These are phyloP conservation scores for Xylaria sp. DNA, from an alignment of 2,329 filamentous ascomycete species.

Conservation along the genomic window DNA sequence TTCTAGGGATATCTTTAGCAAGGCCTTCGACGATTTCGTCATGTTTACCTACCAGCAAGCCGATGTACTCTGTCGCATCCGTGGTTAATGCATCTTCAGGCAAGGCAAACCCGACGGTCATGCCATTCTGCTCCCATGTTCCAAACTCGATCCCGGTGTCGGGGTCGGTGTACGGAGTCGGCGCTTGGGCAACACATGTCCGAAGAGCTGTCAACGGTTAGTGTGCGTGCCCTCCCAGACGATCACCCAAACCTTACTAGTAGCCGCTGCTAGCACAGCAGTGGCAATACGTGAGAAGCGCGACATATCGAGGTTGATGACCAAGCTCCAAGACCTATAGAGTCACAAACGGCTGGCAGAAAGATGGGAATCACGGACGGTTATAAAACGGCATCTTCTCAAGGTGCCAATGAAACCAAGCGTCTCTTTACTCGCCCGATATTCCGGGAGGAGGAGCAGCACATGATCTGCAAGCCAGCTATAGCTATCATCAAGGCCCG, in stretches of 20 bases:
- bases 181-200: conserved; percentile 33
- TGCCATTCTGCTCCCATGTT: conserved; percentile 33
- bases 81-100: conserved; percentile 36
- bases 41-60: conserved; percentile 32
- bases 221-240: conserved; percentile 1
- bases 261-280: conserved; percentile 35
- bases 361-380: conserved; percentile 17
- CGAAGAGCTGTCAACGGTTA: conserved; percentile 31
- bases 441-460: conserved; percentile 30
- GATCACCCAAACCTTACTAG: conserved; percentile 27
- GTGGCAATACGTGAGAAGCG: conserved; percentile 34
- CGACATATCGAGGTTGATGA: conserved; percentile 35
- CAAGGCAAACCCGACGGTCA: conserved; percentile 35
- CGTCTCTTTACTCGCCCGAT: conserved; percentile 23
- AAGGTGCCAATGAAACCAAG: conserved; percentile 21
- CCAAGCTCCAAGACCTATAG: conserved; percentile 30
- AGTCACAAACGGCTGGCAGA: conserved; percentile 15
- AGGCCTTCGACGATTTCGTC: not conserved
- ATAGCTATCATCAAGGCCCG: conserved; percentile 12
- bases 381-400: conserved; percentile 32
- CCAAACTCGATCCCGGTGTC: conserved; percentile 36
- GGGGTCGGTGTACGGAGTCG: conserved; percentile 35
- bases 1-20: conserved; percentile 27
- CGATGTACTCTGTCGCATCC: conserved; percentile 37
- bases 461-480: conserved; percentile 25